Evolutionary conservation across 2,329 filamentous ascomycete species (phyloP), one percentile per base, ranked within the genome.

Genomic region (Endoconidiophora polonica): DNA sequence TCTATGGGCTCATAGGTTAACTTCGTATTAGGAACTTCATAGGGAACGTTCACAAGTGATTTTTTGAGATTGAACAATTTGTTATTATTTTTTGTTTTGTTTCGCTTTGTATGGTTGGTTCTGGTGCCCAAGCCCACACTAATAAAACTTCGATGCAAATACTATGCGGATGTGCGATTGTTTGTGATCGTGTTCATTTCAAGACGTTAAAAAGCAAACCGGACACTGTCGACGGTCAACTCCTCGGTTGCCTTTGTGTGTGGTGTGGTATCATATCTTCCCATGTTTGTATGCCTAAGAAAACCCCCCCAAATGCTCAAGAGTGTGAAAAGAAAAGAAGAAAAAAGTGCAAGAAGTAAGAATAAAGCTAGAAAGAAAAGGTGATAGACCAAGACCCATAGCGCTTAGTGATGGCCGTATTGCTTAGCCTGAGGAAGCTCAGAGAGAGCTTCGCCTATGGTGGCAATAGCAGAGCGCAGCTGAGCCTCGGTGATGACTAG

Each of bases 401-500:
- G 29, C 29, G 26, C 46, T 58, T 61, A 68, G 57, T 68, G 66
- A 24, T 46, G 49, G 41, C 58, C 62, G 42, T 60, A 57, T 57
- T 65, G 63, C 55, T 63, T 61, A n/a, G 62, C 65, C 22, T 59
- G 79, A 2, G 88, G 87, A 48, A 98, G 73, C 65, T 95, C 88
- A 57, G 74, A 71, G 59, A 95, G 72, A 12, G 90, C 81, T 61
- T 88, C 80, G 55, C 79, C 74, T 61, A 98, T 94, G 60, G 91
- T 90, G 48, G 65, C 65, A 49, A 96, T 64, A 1, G 90, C 83
- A 61, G 79, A 76, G 57, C 79, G 73, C 57, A 98, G 81, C 67
- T 98, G 79, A 54, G 81, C 76, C 61, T 96, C 87, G 23, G 81
- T 87, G 60, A 98, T 96, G 56, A 98, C 87, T 49, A 98, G 72